Base-by-base conservation (phyloP, 1,284 basidiomycete genomes). In the Schizophyllum amplum region DNA sequence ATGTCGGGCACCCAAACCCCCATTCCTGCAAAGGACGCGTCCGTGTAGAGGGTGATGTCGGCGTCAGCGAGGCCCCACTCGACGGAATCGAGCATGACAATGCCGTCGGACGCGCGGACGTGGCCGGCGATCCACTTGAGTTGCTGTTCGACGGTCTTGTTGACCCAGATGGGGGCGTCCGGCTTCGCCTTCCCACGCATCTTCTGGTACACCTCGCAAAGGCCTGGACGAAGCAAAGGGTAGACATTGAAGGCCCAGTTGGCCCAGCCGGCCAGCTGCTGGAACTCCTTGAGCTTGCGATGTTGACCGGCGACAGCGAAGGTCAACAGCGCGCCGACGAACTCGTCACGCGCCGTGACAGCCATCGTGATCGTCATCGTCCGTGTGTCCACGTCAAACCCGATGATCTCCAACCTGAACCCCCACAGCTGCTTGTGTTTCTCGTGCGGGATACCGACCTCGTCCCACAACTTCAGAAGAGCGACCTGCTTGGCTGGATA, bases 181-280 rank as follows among this genome's bases (percentile, higher is more conserved):
- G 50, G 4, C 7, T 55, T 25, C 1, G 21, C 24, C 20, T 59
- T 59, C 5, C 53, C 55, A 33, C 46, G 24, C 46, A 59, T 56
- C 22, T 59, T 59, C n/a, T 5, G 51, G 24, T 56, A 59, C 4
- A 59, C 13, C 59, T 54, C 47, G 58, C 55, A 58, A 1, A 73
- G 59, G 6, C 59, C 62, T 0, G 71, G 71, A 1, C 64, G 57
- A 4, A 71, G 60, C 2, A 67, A 56, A 0, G 68, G 68, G 50
- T 58, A 67, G n/a, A 69, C 66, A 33, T 71, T 71, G 5, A 72
- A 59, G 0, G 60, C 51, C 68, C 70, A 72, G 52, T 72, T 71
- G 15, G 66, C 55, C 62, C 64, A 68, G 1, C 70, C 69, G 4
- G 63, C 65, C 7, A 70, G 51, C 47, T 50, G 51, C 33, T 71